Base-by-base conservation (phyloP, 2,329 filamentous ascomycete species). In the Neofusicoccum sp. region DNA sequence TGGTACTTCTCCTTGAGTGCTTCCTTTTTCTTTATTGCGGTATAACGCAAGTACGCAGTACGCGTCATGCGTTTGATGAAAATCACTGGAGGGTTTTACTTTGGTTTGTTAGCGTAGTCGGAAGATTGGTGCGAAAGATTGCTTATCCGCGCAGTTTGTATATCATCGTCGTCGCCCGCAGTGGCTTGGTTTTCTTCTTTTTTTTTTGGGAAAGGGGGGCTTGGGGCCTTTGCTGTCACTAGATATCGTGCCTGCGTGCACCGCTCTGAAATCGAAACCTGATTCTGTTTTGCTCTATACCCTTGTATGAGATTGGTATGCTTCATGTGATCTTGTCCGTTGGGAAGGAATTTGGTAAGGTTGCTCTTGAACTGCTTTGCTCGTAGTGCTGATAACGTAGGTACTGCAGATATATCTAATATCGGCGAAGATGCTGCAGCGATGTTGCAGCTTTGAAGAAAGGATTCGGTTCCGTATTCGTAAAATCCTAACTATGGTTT, bases 41-140 rank as follows among this genome's bases (percentile, higher is more conserved):
- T 52, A 43, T 36, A 41, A 43, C 48, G 59, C 47, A 50, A 39
- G 29, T 41, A 56, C 56, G 56, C 43, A 48, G 56, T 47, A 44
- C 44, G 56, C 56, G 56, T 60, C 44, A 22, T 41, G 56, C 44
- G 56, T n/a, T 60, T 39, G 8, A 49, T 37, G 44, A 48, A 22
- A 22, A 33, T 45, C 41, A 58, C 28, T 28, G 54, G 31, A 43
- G 41, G 29, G n/a, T 31, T 58, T 16, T 28, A 6, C 8, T 58
- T 58, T 22, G 22, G 22, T 43, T 16, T 33, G 31, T 58, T 45
- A 16, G 31, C 28, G n/a, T 16, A 33, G 31, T 31, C 16, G 43
- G 41, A 22, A 11, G 39, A 41, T 11, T 45, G 54, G 28, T 44
- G 29, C 31, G 41, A 28, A 58, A 58, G 56, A 60, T 60, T 60